A percentile compares a stretch with the other conserved stretches of the same genome.
These are phyloP conservation scores for Solanum boliviense DNA, from an alignment of 257 asterid species.

Conservation along the genomic window DNA sequence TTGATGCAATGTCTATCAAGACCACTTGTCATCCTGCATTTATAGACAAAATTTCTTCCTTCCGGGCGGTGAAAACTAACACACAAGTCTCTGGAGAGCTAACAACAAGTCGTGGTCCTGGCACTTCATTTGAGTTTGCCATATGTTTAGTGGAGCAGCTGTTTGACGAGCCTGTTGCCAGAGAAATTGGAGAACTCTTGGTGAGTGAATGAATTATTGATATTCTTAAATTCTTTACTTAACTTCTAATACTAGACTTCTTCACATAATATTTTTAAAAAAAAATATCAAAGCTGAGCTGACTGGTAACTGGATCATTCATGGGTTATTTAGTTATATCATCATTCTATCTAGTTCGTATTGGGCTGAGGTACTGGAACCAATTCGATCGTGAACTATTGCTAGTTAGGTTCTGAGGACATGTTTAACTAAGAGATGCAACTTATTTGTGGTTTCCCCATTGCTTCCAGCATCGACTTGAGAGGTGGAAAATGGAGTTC, in stretches of 20 bases:
- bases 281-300: background rate
- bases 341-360: background rate
- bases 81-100: slow-evolving; percentile 78
- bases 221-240: background rate
- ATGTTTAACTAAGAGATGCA: background rate
- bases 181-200: slow-evolving; percentile 42
- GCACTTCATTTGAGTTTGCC: slow-evolving; percentile 70
- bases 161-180: slow-evolving; percentile 63
- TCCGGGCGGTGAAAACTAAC: slow-evolving; percentile 76
- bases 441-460: background rate
- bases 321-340: background rate
- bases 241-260: background rate
- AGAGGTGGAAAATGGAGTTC: background rate
- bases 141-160: slow-evolving; percentile 74
- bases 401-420: background rate
- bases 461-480: background rate
- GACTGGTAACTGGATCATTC: background rate
- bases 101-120: slow-evolving; percentile 96
- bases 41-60: slow-evolving; percentile 60
- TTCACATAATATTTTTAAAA: background rate
- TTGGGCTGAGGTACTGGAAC: background rate
- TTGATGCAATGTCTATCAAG: slow-evolving; percentile 27
- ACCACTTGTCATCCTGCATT: slow-evolving; percentile 95
- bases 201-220: slow-evolving; percentile 19
- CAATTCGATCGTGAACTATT: background rate